These are phyloP conservation scores for Dalbergia cochinchinensis DNA, from an alignment of 306 rosid genomes.

Conservation along the genomic window DNA sequence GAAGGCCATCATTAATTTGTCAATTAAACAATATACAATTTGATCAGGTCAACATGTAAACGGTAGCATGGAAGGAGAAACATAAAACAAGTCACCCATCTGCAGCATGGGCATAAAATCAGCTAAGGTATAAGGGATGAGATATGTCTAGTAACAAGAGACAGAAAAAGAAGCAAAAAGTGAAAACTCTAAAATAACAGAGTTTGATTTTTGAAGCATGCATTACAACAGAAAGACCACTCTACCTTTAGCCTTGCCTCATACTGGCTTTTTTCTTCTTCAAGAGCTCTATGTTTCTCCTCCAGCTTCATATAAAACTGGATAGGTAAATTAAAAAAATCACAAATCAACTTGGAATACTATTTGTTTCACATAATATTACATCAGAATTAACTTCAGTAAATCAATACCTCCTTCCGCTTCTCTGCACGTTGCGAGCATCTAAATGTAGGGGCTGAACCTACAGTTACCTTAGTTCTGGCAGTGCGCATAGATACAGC, in stretches of 20 bases:
- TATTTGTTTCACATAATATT: slow-evolving; percentile 9
- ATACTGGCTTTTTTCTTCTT: slow-evolving; percentile 79
- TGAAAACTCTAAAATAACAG: neutral
- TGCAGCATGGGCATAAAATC: neutral
- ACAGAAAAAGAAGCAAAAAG: neutral
- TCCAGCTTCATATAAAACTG: slow-evolving; percentile 85
- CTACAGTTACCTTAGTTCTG: slow-evolving; percentile 82
- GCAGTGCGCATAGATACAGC: slow-evolving; percentile 76
- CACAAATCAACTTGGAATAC: slow-evolving; percentile 8
- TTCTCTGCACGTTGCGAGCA: slow-evolving; percentile 75
- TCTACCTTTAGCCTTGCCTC: slow-evolving; percentile 84
- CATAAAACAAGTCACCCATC: neutral
- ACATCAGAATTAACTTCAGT: slow-evolving; percentile 34
- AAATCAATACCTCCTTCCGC: slow-evolving; percentile 82
- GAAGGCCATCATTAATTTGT: slow-evolving; percentile 19
- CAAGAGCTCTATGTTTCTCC: slow-evolving; percentile 88
- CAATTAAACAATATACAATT: slow-evolving; percentile 13
- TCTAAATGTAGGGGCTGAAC: slow-evolving; percentile 86
- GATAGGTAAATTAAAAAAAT: slow-evolving; percentile 34
- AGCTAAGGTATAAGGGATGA: neutral
- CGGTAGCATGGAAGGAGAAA: neutral
- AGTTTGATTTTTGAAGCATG: neutral
- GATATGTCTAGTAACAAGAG: slow-evolving; percentile 1
- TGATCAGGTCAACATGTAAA: slow-evolving; percentile 5
- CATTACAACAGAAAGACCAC: slow-evolving; percentile 18